Evolutionary conservation across 1,139 yeast species (phyloP), one percentile per base, ranked within the genome.

Genomic region (Starmera stellimalicola): DNA sequence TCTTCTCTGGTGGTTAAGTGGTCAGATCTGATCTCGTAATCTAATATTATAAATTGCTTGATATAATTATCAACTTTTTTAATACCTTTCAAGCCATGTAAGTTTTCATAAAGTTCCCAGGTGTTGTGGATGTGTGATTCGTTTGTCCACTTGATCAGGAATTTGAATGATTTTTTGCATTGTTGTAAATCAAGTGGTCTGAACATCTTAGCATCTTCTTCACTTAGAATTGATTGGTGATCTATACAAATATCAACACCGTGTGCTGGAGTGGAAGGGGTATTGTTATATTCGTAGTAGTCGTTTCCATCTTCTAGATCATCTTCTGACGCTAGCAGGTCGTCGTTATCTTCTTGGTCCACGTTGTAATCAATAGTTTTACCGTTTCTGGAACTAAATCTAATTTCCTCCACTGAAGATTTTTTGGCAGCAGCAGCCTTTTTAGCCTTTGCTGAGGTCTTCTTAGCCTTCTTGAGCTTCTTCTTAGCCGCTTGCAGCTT

Each of bases 51-150:
- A 51, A 63, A 76, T 50, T 80, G 85, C 49, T 80, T 81, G 54
- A 87, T 80, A 55, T 88, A 93, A 58, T 93, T 93, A 44, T 91
- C 97, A 20, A 91, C 72, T 48, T 81, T 77, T 55, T 94, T 84
- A 47, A 73, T 66, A 31, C 99, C 98, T 53, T 81, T 50, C 44
- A 60, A 60, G 12, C 63, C 60, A 17, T 59, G 61, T 33, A 88
- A 60, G 6, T 65, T 64, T 8, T 64, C 60, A 57, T 81, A 88
- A 2, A 73, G 56, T 54, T 88, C 95, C 97, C 97, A 93, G 1
- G 95, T 80, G 54, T 91, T 91, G 60, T 91, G 99, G 43, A 91
- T 66, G 60, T 93, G 98, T 12, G 96, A 84, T 40, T 77, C 68
- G 35, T 74, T 84, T 18, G 73, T 69, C 98, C 99, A 93, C 59